A percentile compares a stretch with the other conserved stretches of the same genome.
Conservation (phyloP, 2,329 filamentous ascomycete species). For the Phialophora expanda region DNA sequence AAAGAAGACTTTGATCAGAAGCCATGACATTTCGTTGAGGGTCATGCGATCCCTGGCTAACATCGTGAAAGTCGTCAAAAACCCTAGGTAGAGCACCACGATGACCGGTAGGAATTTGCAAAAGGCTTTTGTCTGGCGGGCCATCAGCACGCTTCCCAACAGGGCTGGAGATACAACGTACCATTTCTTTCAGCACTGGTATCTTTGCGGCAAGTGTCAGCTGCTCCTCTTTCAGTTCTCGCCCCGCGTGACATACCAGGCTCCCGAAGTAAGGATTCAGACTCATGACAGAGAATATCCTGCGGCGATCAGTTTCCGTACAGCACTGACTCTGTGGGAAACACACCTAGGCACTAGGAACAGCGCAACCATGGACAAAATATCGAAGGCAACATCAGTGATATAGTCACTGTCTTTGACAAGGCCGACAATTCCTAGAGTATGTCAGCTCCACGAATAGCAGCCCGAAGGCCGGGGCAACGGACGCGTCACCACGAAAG, state of each 20-base stretch:
- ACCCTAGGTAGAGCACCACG: constrained; percentile 81
- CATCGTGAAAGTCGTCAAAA: constrained; percentile 77
- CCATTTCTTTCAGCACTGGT: constrained; percentile 91
- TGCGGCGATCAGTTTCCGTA: constrained; percentile 42
- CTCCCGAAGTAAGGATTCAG: constrained; percentile 90
- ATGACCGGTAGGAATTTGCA: constrained; percentile 80
- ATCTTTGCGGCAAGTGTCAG: constrained; percentile 56
- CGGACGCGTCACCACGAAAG: constrained; percentile 75
- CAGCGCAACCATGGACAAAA: constrained; percentile 85
- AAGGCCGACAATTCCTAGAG: constrained; percentile 69
- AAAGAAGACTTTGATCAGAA: constrained; percentile 67
- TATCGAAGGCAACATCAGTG: constrained; percentile 83
- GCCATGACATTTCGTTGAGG: constrained; percentile 63
- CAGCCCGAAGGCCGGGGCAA: constrained; percentile 36
- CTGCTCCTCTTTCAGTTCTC: neutral
- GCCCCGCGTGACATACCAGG: constrained; percentile 52
- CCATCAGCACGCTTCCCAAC: constrained; percentile 9
- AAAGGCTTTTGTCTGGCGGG: constrained; percentile 75
- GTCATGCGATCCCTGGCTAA: constrained; percentile 63
- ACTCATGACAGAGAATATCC: constrained; percentile 84
- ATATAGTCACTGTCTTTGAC: constrained; percentile 63
- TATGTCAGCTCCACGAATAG: constrained; percentile 3
- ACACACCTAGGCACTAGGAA: constrained; percentile 77
- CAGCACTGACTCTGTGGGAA: constrained; percentile 10
- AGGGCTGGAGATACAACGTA: constrained; percentile 40